Evolutionary conservation across 176 grass and related monocot species (phyloP), one percentile per base, ranked within the genome.

Genomic region (Triticum urartu): DNA sequence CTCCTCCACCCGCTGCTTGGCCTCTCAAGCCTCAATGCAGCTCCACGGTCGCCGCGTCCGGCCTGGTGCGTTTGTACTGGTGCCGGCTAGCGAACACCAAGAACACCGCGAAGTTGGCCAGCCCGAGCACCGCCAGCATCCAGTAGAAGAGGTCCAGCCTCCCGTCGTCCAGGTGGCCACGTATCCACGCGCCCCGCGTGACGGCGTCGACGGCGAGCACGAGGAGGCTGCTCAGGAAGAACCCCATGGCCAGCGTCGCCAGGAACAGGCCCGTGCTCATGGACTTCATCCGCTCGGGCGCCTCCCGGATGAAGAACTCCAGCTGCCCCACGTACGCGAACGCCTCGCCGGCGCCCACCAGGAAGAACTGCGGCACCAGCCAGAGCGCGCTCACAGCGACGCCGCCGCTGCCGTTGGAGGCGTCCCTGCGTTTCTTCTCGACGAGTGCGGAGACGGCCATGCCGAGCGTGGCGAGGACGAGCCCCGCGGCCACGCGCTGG

Each of bases 251-350:
- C 3, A 94, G 70, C 9, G 87, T 91, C 4, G 70, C n/a, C 12
- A 94, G 84, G 85, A 91, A 89, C 15, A 94, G 81, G 9, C 89
- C 92, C 14, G 92, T 94, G 84, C 89, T 89, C 89, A 94, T 89
- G 22, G 92, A 94, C 78, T 94, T 94, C 92, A 94, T 94, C 69
- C 86, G 64, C 75, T 94, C 92, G 0, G 92, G 92, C 0, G 84
- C 89, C 79, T 94, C 89, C 35, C 83, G 72, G 75, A 94, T 91
- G 81, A 91, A 94, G 87, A 94, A 94, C 81, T 94, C 89, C 3
- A 91, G 87, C 87, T 94, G 92, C 20, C 92, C 89, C 38, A 94
- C 89, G 83, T 94, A 91, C 8, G 92, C 92, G 81, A 94, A 94
- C 48, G 89, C 92, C 84, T 94, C 92, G 68, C 92, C 92, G 17